A percentile compares a stretch with the other conserved stretches of the same genome.
Evolutionary conservation across 495 filamentous ascomycete species (phyloP).

Genomic region (Penicillium subrubescens): DNA sequence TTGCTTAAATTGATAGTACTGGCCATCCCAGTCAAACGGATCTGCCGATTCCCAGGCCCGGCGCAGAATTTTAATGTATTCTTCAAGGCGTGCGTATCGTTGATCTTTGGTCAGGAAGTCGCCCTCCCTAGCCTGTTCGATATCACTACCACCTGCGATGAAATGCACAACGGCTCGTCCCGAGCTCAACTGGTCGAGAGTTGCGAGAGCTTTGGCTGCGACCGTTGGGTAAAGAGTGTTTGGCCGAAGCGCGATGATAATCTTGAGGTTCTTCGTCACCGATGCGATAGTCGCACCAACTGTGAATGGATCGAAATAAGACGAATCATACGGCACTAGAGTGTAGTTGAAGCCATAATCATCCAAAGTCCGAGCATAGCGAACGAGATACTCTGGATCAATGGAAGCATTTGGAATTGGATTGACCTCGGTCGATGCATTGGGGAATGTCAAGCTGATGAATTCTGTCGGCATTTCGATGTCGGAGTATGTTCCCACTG

Average conservation of each 20-base stretch:
- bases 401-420: constrained; percentile 49
- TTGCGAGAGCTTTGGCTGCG: constrained; percentile 57
- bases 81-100: constrained; percentile 53
- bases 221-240: constrained; percentile 59
- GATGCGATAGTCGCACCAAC: constrained; percentile 53
- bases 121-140: constrained; percentile 54
- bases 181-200: constrained; percentile 52
- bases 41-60: constrained; percentile 53
- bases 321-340: constrained; percentile 54
- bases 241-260: constrained; percentile 59
- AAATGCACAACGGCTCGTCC: constrained; percentile 58
- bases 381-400: constrained; percentile 48
- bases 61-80: constrained; percentile 55
- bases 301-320: constrained; percentile 54
- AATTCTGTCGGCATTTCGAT: constrained; percentile 55
- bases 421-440: constrained; percentile 50
- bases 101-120: constrained; percentile 56
- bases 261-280: constrained; percentile 53
- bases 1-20: constrained; percentile 54
- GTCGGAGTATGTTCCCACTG: not conserved
- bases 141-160: constrained; percentile 56
- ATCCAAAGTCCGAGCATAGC: constrained; percentile 53
- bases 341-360: constrained; percentile 59
- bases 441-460: constrained; percentile 54
- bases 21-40: constrained; percentile 55